These are phyloP conservation scores for Termitomyces sp. DNA, from an alignment of 768 basidiomycete species.

Conservation along the genomic window DNA sequence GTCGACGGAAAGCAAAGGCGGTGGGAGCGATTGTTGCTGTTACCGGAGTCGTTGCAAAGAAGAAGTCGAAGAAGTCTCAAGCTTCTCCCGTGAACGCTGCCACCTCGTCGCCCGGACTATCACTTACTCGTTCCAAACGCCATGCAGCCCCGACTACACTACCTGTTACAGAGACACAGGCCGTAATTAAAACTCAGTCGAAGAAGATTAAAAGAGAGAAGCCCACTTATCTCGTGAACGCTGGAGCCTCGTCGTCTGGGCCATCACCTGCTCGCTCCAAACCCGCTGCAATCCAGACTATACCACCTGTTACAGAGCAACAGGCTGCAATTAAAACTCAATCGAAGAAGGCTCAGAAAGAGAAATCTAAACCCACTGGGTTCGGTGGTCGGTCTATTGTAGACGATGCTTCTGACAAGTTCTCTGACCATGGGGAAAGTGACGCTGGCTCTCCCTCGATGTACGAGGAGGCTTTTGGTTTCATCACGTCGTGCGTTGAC, in stretches of 20 bases:
- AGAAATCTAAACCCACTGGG: constrained; percentile 15
- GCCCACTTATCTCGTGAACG: too few species aligned
- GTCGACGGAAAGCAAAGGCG: background rate
- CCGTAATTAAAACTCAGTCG: background rate
- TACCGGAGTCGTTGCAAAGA: background rate
- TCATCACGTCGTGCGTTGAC: constrained; percentile 56
- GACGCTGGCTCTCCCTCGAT: constrained; percentile 27
- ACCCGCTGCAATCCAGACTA: background rate
- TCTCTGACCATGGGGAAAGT: constrained; percentile 32
- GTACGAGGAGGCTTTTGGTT: constrained; percentile 58
- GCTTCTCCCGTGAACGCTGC: constrained; percentile 6
- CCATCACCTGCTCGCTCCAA: constrained; percentile 1
- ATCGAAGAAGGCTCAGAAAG: background rate
- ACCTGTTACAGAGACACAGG: background rate
- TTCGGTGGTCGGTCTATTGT: constrained; percentile 42
- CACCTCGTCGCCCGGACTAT: constrained; percentile 8
- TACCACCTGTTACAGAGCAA: background rate
- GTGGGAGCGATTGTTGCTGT: background rate
- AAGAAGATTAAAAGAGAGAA: constrained; percentile 4
- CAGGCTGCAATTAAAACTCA: background rate
- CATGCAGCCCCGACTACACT: background rate
- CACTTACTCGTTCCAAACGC: background rate
- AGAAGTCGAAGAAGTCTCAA: constrained; percentile 13
- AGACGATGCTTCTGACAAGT: constrained; percentile 47
- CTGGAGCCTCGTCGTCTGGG: constrained; percentile 7